A percentile compares a stretch with the other conserved stretches of the same genome.
Conservation (phyloP, 2,329 filamentous ascomycete species). For the Sclerotinia borealis region DNA sequence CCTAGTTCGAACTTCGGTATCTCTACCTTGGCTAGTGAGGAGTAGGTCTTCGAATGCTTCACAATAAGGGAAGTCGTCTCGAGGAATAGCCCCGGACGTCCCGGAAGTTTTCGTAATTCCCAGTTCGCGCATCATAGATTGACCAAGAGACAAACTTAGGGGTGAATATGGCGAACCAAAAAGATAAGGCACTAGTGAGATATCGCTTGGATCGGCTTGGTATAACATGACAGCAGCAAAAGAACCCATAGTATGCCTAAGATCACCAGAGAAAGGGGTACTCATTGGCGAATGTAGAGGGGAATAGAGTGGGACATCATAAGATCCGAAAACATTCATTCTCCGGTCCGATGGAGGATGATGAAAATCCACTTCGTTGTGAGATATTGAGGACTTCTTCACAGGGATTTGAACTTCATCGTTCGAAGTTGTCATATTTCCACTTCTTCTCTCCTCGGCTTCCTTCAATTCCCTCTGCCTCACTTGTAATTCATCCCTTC, state of each 20-base stretch:
- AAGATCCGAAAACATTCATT: not conserved
- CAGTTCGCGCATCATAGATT: not conserved
- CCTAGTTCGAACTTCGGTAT: not conserved
- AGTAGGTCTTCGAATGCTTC: constrained; percentile 32
- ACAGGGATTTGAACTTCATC: constrained; percentile 16
- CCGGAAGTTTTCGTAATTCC: too few relatives aligned
- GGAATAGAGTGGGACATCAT: constrained; percentile 28
- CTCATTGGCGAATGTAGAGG: constrained; percentile 38
- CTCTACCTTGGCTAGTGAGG: constrained; percentile 15
- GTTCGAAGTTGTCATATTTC: not conserved
- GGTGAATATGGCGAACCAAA: constrained; percentile 33
- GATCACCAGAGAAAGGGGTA: constrained; percentile 56
- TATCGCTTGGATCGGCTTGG: constrained; percentile 11
- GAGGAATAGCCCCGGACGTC: not conserved
- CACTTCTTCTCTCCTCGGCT: constrained; percentile 14
- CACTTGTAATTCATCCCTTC: constrained; percentile 25
- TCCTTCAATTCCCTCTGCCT: constrained; percentile 22
- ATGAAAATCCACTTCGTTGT: not conserved
- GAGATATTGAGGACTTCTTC: constrained; percentile 9
- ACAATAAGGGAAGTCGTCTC: constrained; percentile 24
- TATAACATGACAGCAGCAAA: not conserved
- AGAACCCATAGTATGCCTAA: constrained; percentile 15
- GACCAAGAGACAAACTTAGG: constrained; percentile 18
- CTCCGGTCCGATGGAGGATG: not conserved
- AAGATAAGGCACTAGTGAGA: constrained; percentile 31